Evolutionary conservation across 83 land plant genomes (phyloP).

Genomic region (Picea abies): DNA sequence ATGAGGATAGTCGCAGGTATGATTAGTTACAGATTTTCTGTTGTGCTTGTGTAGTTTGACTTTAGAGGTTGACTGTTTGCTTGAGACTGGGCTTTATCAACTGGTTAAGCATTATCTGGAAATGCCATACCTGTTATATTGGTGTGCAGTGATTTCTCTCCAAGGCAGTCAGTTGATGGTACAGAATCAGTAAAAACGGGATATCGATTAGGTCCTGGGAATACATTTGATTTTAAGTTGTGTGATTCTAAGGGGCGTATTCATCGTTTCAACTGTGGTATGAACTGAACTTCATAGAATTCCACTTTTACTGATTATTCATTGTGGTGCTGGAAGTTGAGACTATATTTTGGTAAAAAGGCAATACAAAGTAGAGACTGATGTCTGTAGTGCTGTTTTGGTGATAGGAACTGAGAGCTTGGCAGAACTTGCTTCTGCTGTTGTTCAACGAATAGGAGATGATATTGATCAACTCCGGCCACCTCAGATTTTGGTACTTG

Average conservation of each 20-base stretch:
- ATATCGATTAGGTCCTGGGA: slow-evolving; percentile 76
- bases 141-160: slow-evolving; percentile 80
- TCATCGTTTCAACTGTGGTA: slow-evolving; percentile 91
- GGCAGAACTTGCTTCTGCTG: slow-evolving; percentile 70
- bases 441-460: slow-evolving; percentile 67
- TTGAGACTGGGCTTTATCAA: slow-evolving; percentile 1
- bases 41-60: not conserved
- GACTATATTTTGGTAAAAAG: not conserved
- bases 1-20: slow-evolving; percentile 83
- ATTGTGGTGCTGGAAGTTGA: not conserved
- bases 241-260: slow-evolving; percentile 79
- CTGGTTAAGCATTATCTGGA: not conserved
- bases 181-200: slow-evolving; percentile 46
- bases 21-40: not conserved
- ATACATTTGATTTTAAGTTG: slow-evolving; percentile 81
- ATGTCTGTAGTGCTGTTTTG: not conserved
- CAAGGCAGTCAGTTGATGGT: slow-evolving; percentile 56
- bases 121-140: not conserved
- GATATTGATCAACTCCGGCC: slow-evolving; percentile 31
- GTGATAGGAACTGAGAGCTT: slow-evolving; percentile 78
- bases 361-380: not conserved
- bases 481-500: slow-evolving; percentile 66
- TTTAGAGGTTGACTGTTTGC: slow-evolving; percentile 5
- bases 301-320: not conserved
- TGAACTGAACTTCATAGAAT: not conserved